These are phyloP conservation scores for Cytospora mali DNA, from an alignment of 2,329 filamentous ascomycete species.

Conservation along the genomic window DNA sequence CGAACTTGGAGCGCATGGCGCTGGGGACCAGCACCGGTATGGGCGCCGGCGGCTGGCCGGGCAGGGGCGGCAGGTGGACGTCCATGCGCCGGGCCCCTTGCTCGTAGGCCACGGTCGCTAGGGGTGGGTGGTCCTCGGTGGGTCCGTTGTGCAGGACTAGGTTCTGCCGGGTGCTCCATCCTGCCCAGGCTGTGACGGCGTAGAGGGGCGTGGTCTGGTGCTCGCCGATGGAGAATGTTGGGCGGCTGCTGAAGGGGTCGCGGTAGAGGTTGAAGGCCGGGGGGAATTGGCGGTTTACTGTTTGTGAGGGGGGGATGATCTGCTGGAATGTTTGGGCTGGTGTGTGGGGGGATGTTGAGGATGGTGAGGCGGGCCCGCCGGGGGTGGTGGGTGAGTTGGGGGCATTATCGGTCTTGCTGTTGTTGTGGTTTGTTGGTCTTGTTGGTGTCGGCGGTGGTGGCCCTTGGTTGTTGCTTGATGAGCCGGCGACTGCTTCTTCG, in stretches of 20 bases:
- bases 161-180: constrained; percentile 34
- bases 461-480: constrained; percentile 5
- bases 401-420: neutral
- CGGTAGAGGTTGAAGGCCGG: constrained; percentile 39
- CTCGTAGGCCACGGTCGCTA: constrained; percentile 35
- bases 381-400: neutral
- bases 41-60: constrained; percentile 27
- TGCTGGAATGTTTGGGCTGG: constrained; percentile 23
- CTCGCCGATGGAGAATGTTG: constrained; percentile 36
- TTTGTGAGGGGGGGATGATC: constrained; percentile 7
- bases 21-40: constrained; percentile 23
- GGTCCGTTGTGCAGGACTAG: constrained; percentile 42
- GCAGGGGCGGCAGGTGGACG: constrained; percentile 37
- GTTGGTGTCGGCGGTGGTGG: constrained; percentile 11
- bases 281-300: constrained; percentile 37
- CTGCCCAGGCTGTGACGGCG: constrained; percentile 35
- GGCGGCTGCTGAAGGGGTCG: constrained; percentile 21
- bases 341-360: constrained; percentile 2
- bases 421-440: neutral
- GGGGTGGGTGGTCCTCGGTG: constrained; percentile 33
- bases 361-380: constrained; percentile 1
- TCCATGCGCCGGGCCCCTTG: constrained; percentile 27
- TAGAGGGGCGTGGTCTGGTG: constrained; percentile 39
- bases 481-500: constrained; percentile 18
- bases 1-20: constrained; percentile 1